These are phyloP conservation scores for Bretziella fagacearum DNA, from an alignment of 2,329 filamentous ascomycete species.

Conservation along the genomic window DNA sequence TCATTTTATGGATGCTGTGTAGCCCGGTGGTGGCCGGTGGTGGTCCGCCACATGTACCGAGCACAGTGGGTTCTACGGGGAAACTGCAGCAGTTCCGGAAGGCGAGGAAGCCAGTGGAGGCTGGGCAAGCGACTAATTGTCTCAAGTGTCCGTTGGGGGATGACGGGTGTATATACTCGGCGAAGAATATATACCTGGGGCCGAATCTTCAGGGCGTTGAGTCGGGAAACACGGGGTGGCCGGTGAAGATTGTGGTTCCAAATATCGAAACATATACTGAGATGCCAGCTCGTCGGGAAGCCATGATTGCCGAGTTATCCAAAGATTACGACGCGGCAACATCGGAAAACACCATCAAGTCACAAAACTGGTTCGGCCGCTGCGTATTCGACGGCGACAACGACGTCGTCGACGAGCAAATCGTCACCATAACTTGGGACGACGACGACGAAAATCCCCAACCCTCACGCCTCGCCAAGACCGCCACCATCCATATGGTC, in stretches of 20 bases:
- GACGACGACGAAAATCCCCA: slow-evolving; percentile 34
- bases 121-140: slow-evolving; percentile 72
- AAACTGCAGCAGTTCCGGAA: slow-evolving; percentile 62
- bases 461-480: slow-evolving; percentile 49
- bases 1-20: slow-evolving; percentile 79
- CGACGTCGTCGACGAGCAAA: slow-evolving; percentile 83
- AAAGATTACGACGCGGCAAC: slow-evolving; percentile 38
- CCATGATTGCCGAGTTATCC: slow-evolving; percentile 27
- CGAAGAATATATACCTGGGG: slow-evolving; percentile 66
- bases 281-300: slow-evolving; percentile 24
- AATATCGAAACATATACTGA: slow-evolving; percentile 68
- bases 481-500: slow-evolving; percentile 84
- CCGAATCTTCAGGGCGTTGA: slow-evolving; percentile 41
- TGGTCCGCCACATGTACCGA: slow-evolving; percentile 51
- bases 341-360: slow-evolving; percentile 27
- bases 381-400: slow-evolving; percentile 92
- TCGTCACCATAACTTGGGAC: slow-evolving; percentile 76
- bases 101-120: slow-evolving; percentile 55
- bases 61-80: slow-evolving; percentile 58
- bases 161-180: slow-evolving; percentile 62
- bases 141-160: slow-evolving; percentile 44
- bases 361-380: slow-evolving; percentile 68
- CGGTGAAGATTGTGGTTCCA: slow-evolving; percentile 72
- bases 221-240: slow-evolving; percentile 57
- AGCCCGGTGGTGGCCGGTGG: slow-evolving; percentile 38